Evolutionary conservation across 768 basidiomycete species (phyloP).

Genomic region (Gautieria morchelliformis): DNA sequence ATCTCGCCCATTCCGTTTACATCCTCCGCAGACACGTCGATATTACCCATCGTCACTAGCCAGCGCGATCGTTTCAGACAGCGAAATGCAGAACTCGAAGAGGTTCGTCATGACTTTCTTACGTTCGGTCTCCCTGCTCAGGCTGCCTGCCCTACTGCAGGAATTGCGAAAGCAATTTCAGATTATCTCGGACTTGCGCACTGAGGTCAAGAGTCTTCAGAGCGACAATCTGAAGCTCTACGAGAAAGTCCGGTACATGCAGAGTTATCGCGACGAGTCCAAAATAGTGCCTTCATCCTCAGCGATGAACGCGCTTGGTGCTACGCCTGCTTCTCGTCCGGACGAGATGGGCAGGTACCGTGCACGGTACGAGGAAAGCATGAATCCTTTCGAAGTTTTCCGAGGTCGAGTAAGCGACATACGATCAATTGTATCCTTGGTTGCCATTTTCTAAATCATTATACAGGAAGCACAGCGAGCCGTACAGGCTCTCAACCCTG

Average conservation of each 20-base stretch:
- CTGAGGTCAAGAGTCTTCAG: constrained; percentile 87
- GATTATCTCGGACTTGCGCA: constrained; percentile 84
- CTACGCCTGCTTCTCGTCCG: constrained; percentile 16
- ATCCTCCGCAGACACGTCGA: constrained; percentile 79
- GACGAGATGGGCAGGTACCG: constrained; percentile 87
- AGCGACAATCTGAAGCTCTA: constrained; percentile 95
- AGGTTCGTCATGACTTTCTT: constrained; percentile 35
- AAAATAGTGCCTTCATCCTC: constrained; percentile 35
- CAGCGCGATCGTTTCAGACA: constrained; percentile 97
- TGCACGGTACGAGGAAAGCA: constrained; percentile 87
- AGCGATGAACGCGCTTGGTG: constrained; percentile 21
- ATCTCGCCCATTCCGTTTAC: constrained; percentile 56
- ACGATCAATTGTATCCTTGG: background rate
- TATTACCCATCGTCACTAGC: constrained; percentile 95
- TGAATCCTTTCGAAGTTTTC: constrained; percentile 99
- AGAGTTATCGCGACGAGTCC: constrained; percentile 81
- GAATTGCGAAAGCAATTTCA: constrained; percentile 95
- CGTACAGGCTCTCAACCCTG: constrained; percentile 81
- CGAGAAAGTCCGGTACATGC: constrained; percentile 98
- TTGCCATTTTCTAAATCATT: background rate
- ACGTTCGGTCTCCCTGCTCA: background rate
- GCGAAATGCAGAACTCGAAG: constrained; percentile 93
- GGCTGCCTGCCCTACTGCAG: constrained; percentile 25
- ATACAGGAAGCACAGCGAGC: constrained; percentile 88
- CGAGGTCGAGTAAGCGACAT: constrained; percentile 69